Evolutionary conservation across 2,329 filamentous ascomycete species (phyloP).

Genomic region (Hypoxylon sp.): DNA sequence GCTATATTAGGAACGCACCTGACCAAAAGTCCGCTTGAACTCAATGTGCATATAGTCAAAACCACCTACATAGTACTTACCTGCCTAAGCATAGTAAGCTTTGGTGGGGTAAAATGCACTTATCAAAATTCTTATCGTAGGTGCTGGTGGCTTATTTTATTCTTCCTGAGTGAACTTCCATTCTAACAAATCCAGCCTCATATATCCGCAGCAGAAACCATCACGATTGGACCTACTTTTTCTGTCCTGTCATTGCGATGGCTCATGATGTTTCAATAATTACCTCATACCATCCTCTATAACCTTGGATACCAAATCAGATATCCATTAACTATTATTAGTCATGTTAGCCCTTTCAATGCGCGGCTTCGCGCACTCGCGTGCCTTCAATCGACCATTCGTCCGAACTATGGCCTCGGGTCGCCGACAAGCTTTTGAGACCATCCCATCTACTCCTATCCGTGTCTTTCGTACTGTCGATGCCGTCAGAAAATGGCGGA

Average conservation of each 20-base stretch:
- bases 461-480: conserved; percentile 80
- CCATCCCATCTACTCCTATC: conserved; percentile 66
- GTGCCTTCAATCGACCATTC: conserved; percentile 30
- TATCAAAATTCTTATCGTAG: conserved; percentile 4
- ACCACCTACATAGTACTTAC: too few relatives aligned
- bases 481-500: conserved; percentile 74
- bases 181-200: conserved; percentile 35
- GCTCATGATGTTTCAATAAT: conserved; percentile 37
- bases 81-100: background rate
- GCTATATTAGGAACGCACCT: too few relatives aligned
- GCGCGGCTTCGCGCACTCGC: conserved; percentile 37
- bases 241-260: conserved; percentile 43
- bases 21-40: too few relatives aligned
- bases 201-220: conserved; percentile 46
- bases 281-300: conserved; percentile 27
- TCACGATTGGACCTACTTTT: conserved; percentile 40
- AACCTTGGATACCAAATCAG: conserved; percentile 5
- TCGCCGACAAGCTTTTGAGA: conserved; percentile 48
- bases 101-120: background rate
- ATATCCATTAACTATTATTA: conserved; percentile 3
- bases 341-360: conserved; percentile 40
- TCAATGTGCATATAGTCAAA: too few relatives aligned
- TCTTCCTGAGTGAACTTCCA: conserved; percentile 4
- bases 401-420: conserved; percentile 40
- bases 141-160: conserved; percentile 4